Evolutionary conservation across 495 filamentous ascomycete species (phyloP), one percentile per base, ranked within the genome.

Genomic region (Penicillium cosmopolitanum): DNA sequence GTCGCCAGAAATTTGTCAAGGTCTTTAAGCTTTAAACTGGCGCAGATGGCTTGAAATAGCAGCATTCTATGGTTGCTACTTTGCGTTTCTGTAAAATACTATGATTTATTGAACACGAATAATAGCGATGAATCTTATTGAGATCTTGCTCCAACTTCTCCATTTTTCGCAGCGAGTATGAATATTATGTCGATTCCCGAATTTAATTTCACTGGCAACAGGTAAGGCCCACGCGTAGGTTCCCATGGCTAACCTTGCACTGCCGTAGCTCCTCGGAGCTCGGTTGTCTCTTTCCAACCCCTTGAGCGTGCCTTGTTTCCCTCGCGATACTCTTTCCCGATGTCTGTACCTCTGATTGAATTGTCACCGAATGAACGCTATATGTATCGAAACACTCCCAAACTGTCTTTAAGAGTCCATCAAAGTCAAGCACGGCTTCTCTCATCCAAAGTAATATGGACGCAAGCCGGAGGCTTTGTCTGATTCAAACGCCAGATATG

Each of bases 311-410:
- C 3, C 5, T 23, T 28, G 19, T 12, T 28, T 28, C 46, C 46
- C 19, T 48, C 10, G 11, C 11, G 10, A 10, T 25, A 48, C 46
- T 28, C 10, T 13, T 28, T 28, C 23, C 46, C 3, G 46, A 42
- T 13, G 15, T 38, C 12, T 36, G 34, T 10, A 18, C 13, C 55
- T 80, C 77, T n/a, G 78, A 77, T 58, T 81, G 77, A 43, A 81
- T 40, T 2, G 79, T 81, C 21, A 59, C 67, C 5, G 70, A 75
- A 61, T 82, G 77, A 42, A 81, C 70, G 0, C 79, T 78, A 62
- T 80, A 81, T 1, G 69, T 70, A 66, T 78, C 74, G 33, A 82
- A 71, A 56, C 78, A 80, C 50, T 82, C 77, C 12, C 61, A 66
- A 16, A 78, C 66, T 1, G 65, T 70, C 47, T 71, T 68, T 3